Percentiles rank a stretch among this genome's conserved stretches.
These are phyloP conservation scores for Abortiporus biennis DNA, from an alignment of 1,284 basidiomycete genomes.

Conservation along the genomic window DNA sequence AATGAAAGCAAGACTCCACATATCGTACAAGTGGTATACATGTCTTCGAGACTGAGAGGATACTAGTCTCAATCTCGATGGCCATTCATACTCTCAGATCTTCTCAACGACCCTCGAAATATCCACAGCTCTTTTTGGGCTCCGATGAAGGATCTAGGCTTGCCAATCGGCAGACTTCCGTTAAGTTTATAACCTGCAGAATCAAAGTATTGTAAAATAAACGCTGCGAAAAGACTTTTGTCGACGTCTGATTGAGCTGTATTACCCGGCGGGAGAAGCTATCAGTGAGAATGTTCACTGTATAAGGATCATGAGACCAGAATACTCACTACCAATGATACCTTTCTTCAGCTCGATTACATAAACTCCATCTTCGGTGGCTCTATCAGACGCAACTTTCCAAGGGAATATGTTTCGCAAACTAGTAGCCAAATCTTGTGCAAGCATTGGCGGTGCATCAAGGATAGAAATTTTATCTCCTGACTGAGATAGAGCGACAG, in stretches of 20 bases:
- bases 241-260: no score
- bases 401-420: conserved; percentile 35
- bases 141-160: conserved; percentile 32
- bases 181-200: conserved; percentile 37
- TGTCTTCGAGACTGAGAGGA: no score
- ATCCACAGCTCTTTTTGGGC: conserved; percentile 44
- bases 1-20: no score
- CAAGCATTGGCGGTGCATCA: conserved; percentile 39
- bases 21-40: no score
- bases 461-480: conserved; percentile 53
- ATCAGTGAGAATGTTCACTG: neutral
- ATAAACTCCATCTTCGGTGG: conserved; percentile 41
- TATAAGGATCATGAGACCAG: conserved; percentile 2
- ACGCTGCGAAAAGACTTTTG: conserved; percentile 34
- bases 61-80: no score
- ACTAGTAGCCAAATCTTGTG: conserved; percentile 19
- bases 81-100: conserved; percentile 5
- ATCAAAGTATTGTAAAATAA: conserved; percentile 36
- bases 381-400: conserved; percentile 41
- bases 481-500: conserved; percentile 51
- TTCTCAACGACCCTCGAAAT: conserved; percentile 24
- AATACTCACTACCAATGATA: conserved; percentile 21
- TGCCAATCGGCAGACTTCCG: conserved; percentile 39
- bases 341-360: conserved; percentile 42
- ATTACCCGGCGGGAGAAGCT: no score